These are phyloP conservation scores for Spencermartinsiella ligniputridi DNA, from an alignment of 1,139 yeast genomes.

Conservation along the genomic window DNA sequence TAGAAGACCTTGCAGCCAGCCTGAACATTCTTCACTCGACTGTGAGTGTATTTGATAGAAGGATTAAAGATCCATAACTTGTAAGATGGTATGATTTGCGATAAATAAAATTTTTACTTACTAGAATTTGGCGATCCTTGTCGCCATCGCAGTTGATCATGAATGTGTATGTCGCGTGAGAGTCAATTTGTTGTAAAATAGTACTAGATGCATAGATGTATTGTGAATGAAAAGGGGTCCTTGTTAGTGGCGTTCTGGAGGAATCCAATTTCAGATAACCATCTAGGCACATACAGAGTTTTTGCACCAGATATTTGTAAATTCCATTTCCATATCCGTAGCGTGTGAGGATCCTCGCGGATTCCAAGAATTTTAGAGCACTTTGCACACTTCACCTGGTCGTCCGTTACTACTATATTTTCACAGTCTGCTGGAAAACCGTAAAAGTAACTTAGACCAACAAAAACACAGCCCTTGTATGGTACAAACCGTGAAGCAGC, in stretches of 20 bases:
- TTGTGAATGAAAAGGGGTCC: slow-evolving; percentile 12
- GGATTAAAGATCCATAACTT: slow-evolving; percentile 55
- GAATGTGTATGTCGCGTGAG: slow-evolving; percentile 35
- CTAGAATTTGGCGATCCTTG: slow-evolving; percentile 24
- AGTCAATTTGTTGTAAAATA: slow-evolving; percentile 28
- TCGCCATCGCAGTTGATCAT: slow-evolving; percentile 19
- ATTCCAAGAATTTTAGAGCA: slow-evolving; percentile 18
- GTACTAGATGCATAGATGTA: slow-evolving; percentile 25
- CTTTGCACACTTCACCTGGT: slow-evolving; percentile 11
- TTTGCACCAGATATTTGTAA: slow-evolving; percentile 22
- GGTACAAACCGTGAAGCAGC: slow-evolving; percentile 44
- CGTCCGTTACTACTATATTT: slow-evolving; percentile 4
- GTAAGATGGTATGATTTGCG: not conserved
- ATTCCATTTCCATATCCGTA: slow-evolving; percentile 60
- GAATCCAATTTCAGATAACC: slow-evolving; percentile 10
- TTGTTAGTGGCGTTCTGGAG: slow-evolving; percentile 8
- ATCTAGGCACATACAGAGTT: not conserved
- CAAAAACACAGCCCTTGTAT: slow-evolving; percentile 39
- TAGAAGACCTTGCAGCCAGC: slow-evolving; percentile 44
- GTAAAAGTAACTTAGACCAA: slow-evolving; percentile 58
- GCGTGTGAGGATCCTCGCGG: slow-evolving; percentile 14
- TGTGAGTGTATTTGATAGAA: slow-evolving; percentile 39
- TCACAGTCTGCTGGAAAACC: slow-evolving; percentile 33
- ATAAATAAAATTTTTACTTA: not conserved
- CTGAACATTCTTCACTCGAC: slow-evolving; percentile 21